Percentiles rank a stretch among this genome's conserved stretches.
These are phyloP conservation scores for Scheffersomyces segobiensis DNA, from an alignment of 1,139 yeast genomes.

Conservation along the genomic window DNA sequence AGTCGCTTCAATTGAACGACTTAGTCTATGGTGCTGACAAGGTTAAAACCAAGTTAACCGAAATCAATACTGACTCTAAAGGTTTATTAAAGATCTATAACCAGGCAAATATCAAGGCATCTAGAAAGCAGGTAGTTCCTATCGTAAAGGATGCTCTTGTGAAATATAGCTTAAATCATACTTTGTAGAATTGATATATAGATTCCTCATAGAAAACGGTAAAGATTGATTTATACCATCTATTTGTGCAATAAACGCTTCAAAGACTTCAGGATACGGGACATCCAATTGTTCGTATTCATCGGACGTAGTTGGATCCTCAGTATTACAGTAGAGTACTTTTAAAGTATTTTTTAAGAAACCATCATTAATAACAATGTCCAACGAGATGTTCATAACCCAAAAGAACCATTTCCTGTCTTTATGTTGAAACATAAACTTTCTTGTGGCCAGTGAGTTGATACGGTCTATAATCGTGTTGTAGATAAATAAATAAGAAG, in stretches of 20 bases:
- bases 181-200: conserved; percentile 7
- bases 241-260: conserved; percentile 26
- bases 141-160: conserved; percentile 38
- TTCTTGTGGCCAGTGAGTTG: conserved; percentile 47
- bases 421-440: conserved; percentile 36
- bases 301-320: conserved; percentile 6
- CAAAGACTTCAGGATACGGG: conserved; percentile 13
- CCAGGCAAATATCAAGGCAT: conserved; percentile 61
- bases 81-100: conserved; percentile 33
- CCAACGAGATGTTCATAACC: conserved; percentile 23
- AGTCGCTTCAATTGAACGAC: conserved; percentile 13
- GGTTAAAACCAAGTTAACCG: conserved; percentile 4
- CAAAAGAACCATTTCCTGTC: conserved; percentile 16
- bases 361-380: conserved; percentile 12
- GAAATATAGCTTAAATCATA: conserved; percentile 16
- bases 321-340: conserved; percentile 9
- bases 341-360: conserved; percentile 16
- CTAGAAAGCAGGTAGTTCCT: conserved; percentile 89
- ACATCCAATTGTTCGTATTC: conserved; percentile 19
- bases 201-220: conserved; percentile 28
- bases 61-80: neutral
- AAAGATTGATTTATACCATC: conserved; percentile 22
- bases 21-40: conserved; percentile 11
- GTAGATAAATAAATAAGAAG: conserved; percentile 36
- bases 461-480: conserved; percentile 44